Base-by-base conservation (phyloP, 805 yeast genomes). In the Candida nonsorbophila region DNA sequence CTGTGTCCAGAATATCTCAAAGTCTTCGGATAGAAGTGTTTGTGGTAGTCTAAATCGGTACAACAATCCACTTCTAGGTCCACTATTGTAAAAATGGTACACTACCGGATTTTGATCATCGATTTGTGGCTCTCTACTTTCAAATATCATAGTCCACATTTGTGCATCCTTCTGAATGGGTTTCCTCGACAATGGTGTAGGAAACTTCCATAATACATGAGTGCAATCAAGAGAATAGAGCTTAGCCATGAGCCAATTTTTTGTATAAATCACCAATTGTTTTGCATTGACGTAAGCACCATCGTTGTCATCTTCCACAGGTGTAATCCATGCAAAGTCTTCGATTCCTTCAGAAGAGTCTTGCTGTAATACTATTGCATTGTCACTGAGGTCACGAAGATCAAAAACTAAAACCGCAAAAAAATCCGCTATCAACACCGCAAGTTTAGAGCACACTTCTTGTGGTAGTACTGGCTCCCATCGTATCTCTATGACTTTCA, bases 171-270 rank as follows among this genome's bases (percentile, higher is more conserved):
- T n/a, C 8, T 37, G 38, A 6, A 39, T 32, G 5, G 44, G 44
- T 7, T 33, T 22, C 7, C 31, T 36, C 6, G 39, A 25, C 2
- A 48, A 28, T 2, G 71, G 71, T 32, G 58, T 59, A 18, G 55
- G 45, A 2, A 64, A 35, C 6, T 54, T 53, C 32, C 53, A 45
- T 5, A 59, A 33, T 8, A 57, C 34, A 22, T 51, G 54, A 0
- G 61, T 48, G 31, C 62, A 54, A 33, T 60, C 62, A 3, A 64
- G 34, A 1, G 69, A 62, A 34, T 59, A 64, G 7, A 62, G 42
- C 25, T 53, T 55, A 9, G 49, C 46, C 18, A 51, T 49, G 7
- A 63, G 41, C 14, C 41, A 28, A 14, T 40, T 31, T 16, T 44
- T 42, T 7, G 63, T 46, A 34, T 49, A 61, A 4, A 62, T 39